phyloP scores from a whole-genome alignment of 1,284 basidiomycete species.

The Malassezia obtusa region DNA sequence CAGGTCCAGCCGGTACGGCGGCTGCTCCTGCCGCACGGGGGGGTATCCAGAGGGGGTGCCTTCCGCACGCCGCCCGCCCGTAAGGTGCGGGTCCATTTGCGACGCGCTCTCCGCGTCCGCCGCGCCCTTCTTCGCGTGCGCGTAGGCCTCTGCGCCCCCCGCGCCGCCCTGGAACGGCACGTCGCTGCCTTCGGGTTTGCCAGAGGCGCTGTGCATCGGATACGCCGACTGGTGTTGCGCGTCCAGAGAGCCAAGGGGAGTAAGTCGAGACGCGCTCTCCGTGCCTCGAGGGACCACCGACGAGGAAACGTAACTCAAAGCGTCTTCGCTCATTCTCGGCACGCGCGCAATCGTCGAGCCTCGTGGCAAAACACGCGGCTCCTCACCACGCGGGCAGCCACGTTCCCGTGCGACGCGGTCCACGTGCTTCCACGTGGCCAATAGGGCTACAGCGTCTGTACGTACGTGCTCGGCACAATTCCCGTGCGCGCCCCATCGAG shows the following conservation, averaged over 20 bases:
- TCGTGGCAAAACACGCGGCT: constrained; percentile 19
- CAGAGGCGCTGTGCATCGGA: constrained; percentile 4
- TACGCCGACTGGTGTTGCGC: constrained; percentile 4
- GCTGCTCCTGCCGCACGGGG: constrained; percentile 16
- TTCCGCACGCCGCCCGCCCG: constrained; percentile 11
- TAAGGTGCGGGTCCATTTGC: constrained; percentile 14
- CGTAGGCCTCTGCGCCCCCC: constrained; percentile 3
- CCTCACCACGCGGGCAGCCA: constrained; percentile 15
- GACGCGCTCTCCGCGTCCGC: constrained; percentile 1
- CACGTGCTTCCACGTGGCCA: constrained; percentile 8
- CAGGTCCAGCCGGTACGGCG: constrained; percentile 14
- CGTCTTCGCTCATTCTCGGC: constrained; percentile 11
- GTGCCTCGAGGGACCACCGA: constrained; percentile 3
- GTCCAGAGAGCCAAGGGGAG: constrained; percentile 1
- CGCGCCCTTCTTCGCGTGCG: constrained; percentile 1
- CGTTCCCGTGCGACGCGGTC: constrained; percentile 2
- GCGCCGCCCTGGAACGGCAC: constrained; percentile 7
- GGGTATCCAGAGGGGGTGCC: constrained; percentile 10
- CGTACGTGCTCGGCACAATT: constrained; percentile 33
- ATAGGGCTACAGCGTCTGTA: constrained; percentile 8
- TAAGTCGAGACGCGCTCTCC: not conserved
- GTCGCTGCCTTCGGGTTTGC: constrained; percentile 9
- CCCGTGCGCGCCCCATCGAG: constrained; percentile 18
- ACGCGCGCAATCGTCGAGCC: constrained; percentile 9
- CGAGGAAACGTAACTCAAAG: constrained; percentile 9